These are phyloP conservation scores for Echinochloa phyllopogon DNA, from an alignment of 176 grass and related monocot genomes.

Conservation along the genomic window DNA sequence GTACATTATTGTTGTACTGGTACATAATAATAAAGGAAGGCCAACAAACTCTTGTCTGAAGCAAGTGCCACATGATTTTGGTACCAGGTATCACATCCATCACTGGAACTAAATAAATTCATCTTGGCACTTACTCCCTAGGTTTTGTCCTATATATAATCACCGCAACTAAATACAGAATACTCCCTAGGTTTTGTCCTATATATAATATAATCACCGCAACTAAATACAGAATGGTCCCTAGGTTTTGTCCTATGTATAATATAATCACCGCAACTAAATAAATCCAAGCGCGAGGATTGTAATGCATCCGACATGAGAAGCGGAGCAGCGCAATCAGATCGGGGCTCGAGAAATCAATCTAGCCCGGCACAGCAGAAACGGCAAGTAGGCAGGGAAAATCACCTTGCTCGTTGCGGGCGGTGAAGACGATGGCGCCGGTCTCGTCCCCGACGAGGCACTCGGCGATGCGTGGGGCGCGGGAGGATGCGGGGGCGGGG, in stretches of 20 bases:
- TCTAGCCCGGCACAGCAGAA: neutral
- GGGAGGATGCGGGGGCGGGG: conserved; percentile 45
- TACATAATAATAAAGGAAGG: neutral
- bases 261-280: no score
- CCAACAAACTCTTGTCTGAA: neutral
- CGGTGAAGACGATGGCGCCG: conserved; percentile 80
- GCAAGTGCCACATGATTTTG: neutral
- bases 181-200: neutral
- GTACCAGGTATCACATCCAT: neutral
- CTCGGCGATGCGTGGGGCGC: conserved; percentile 74
- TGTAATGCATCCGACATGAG: no score
- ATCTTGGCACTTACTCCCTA: neutral
- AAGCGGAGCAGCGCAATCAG: neutral
- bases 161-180: no score
- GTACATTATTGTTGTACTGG: neutral
- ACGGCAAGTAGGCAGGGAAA: neutral
- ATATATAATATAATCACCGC: neutral
- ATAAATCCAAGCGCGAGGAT: no score
- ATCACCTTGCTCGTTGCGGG: conserved; percentile 88
- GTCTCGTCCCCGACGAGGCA: conserved; percentile 92
- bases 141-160: no score
- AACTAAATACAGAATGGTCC: no score
- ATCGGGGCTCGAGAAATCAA: conserved; percentile 5
- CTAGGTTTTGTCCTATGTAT: neutral
- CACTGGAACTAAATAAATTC: neutral